Conservation (phyloP, 202 grass and related monocot genomes). For the Tripidium arundinaceum region DNA sequence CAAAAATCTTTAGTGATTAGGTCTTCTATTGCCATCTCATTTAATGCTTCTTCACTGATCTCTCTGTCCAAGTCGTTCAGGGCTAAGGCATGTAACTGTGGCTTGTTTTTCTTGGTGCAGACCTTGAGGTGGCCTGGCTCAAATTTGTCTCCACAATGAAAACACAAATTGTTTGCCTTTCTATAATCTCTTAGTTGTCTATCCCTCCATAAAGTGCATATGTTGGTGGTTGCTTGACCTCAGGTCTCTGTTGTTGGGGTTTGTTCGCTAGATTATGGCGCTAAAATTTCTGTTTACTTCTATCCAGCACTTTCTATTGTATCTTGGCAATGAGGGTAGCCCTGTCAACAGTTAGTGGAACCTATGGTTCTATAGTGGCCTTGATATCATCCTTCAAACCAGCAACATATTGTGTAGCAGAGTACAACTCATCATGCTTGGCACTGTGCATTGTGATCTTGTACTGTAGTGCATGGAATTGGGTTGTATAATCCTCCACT, state of each 20-base stretch:
- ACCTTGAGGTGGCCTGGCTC: background rate
- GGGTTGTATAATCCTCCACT: no score
- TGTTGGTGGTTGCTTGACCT: rapidly evolving
- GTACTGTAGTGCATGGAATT: no score
- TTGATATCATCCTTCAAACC: no score
- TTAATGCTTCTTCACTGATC: rapidly evolving
- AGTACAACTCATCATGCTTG: no score
- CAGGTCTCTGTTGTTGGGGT: background rate
- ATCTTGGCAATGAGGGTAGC: no score
- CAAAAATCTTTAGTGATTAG: rapidly evolving
- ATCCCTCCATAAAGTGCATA: background rate
- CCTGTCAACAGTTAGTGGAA: no score
- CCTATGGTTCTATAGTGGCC: no score
- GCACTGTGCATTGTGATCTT: no score
- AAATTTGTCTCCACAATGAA: background rate
- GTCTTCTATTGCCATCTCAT: background rate
- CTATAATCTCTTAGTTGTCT: background rate
- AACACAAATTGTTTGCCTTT: background rate
- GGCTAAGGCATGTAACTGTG: rapidly evolving
- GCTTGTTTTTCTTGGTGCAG: background rate
- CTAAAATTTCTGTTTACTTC: no score
- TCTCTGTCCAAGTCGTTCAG: background rate
- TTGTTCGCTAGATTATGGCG: no score
- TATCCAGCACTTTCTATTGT: no score
- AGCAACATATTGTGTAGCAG: no score